Evolutionary conservation across 169 alveolate species (phyloP).

Genomic region (Plasmodium cynomolgi): DNA sequence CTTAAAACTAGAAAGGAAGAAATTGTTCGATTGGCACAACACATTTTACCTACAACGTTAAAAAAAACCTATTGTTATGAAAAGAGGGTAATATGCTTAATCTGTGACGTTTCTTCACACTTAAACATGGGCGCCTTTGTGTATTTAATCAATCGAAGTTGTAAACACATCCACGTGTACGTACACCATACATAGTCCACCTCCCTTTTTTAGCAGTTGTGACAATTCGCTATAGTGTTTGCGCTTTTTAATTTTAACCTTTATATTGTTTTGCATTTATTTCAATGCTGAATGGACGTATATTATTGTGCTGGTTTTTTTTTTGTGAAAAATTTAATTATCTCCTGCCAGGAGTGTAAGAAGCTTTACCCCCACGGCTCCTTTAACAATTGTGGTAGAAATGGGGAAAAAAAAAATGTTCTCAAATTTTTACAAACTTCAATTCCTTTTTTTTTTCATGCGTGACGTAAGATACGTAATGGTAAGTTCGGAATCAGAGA

Average conservation of each 20-base stretch:
- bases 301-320: not conserved
- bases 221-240: not conserved
- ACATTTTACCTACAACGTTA: not conserved
- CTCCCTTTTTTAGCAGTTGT: not conserved
- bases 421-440: not conserved
- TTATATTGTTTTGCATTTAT: not conserved
- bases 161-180: not conserved
- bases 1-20: constrained; percentile 28
- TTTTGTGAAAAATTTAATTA: not conserved
- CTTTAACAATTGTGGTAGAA: not conserved
- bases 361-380: not conserved
- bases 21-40: constrained; percentile 1
- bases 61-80: not conserved
- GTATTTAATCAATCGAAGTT: not conserved
- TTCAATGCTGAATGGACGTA: not conserved
- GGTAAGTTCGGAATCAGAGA: not conserved
- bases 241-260: not conserved
- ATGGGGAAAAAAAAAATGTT: not conserved
- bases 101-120: not conserved
- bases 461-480: not conserved
- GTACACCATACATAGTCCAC: not conserved
- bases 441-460: not conserved
- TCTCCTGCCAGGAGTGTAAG: not conserved
- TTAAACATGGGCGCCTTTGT: not conserved
- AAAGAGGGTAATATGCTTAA: not conserved